Base-by-base conservation (phyloP, 1,139 yeast species). In the Protomyces pachydermus region DNA sequence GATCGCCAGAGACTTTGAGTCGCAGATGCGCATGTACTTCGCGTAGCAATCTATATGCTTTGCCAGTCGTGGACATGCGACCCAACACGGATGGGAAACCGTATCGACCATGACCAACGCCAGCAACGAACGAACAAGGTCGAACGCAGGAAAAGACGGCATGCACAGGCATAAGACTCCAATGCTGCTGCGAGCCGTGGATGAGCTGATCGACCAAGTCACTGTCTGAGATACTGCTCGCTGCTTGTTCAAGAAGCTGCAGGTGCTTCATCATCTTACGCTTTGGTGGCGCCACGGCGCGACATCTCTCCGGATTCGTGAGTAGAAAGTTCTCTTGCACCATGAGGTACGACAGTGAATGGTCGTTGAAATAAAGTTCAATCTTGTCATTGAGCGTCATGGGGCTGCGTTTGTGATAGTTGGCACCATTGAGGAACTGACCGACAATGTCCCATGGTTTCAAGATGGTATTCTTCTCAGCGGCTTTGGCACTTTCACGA, bases 291-390 rank as follows among this genome's bases (percentile, higher is more conserved):
- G 64, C 39, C 39, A 61, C 62, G 8, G 54, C 42, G 28, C 65
- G 65, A 16, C 77, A 68, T 23, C 65, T 61, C 54, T 73, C 73
- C 14, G 77, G 72, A 50, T 77, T 77, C 0, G 95, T 85, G 58
- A 77, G 77, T 60, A 90, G 74, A 73, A 95, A 95, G 75, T 95
- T 95, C 74, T 95, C 98, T 73, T 93, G 98, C 58, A 95, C 82
- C 98, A 95, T 93, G 68, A 93, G 79, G 2, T 98, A 98, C 0
- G 96, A 85, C 73, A 95, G 86, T 73, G 91, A 97, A 75, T 90
- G 90, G 75, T 95, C 98, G 75, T 91, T 91, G 77, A 95, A 95
- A 74, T 91, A 95, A 65, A 90, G 80, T 71, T 88, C 93, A 71
- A 93, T 86, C 73, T 91, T 89, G 69, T 91, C 97, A 74, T 87